These are phyloP conservation scores for Mycena indigotica DNA, from an alignment of 768 basidiomycete species.

Conservation along the genomic window DNA sequence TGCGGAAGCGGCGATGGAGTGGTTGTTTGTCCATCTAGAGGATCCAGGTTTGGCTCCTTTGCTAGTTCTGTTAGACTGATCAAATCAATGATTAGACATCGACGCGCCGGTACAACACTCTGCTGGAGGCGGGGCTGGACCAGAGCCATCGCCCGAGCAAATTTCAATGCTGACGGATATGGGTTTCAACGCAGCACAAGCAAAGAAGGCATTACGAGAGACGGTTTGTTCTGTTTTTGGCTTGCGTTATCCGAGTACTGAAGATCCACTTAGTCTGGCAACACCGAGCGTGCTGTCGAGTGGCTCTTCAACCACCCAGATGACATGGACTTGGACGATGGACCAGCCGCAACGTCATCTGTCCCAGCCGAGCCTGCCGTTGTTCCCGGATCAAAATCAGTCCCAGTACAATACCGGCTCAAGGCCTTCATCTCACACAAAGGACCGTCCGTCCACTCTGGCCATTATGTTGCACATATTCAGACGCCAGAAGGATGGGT, in stretches of 20 bases:
- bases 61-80: background rate
- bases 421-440: constrained; percentile 98
- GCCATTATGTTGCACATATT: constrained; percentile 89
- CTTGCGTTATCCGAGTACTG: background rate
- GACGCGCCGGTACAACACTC: constrained; percentile 67
- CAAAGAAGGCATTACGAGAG: constrained; percentile 82
- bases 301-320: constrained; percentile 96
- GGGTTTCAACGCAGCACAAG: constrained; percentile 88
- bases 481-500: constrained; percentile 71
- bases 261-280: constrained; percentile 53
- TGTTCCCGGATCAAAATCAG: constrained; percentile 50
- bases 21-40: constrained; percentile 95
- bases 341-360: constrained; percentile 27
- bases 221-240: constrained; percentile 60
- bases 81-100: constrained; percentile 60
- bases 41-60: constrained; percentile 65
- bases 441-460: constrained; percentile 92
- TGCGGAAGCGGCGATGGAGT: constrained; percentile 88
- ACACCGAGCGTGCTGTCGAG: constrained; percentile 86
- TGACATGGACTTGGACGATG: constrained; percentile 67
- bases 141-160: constrained; percentile 71
- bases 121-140: constrained; percentile 25
- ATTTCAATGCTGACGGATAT: constrained; percentile 80
- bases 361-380: constrained; percentile 19
- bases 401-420: constrained; percentile 79